Base-by-base conservation (phyloP, 2,329 filamentous ascomycete species). In the Achaetomium macrosporum region DNA sequence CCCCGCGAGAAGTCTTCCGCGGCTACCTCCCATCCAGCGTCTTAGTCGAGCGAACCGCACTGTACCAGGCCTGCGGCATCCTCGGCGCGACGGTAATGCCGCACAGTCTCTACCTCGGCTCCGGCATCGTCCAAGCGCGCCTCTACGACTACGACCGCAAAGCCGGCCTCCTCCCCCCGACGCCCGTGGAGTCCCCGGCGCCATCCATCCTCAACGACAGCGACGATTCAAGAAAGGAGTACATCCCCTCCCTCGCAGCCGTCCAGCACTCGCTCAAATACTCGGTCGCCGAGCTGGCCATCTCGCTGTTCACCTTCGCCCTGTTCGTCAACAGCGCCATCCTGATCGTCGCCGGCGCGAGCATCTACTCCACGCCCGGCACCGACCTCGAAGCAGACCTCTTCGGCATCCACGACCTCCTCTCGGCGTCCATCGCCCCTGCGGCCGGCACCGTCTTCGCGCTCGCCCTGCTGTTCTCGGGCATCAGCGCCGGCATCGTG, bases 301-400 rank as follows among this genome's bases (percentile, higher is more conserved):
- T 90, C 13, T 87, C 85, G 0, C 82, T 93, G 35, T 89, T 90
- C 66, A 89, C 87, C 0, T 91, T 92, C 66, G 88, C 88, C 0
- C 77, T 93, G 3, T 93, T 93, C 63, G 86, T 92, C 63, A 93
- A 93, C 72, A 87, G 82, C 50, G 79, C 88, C 35, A 92, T 93
- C 62, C 76, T 93, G 13, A 90, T 93, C 61, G 84, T 90, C 12
- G 85, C 90, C 0, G 90, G 90, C 20, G 83, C 88, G 0, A 85
- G 87, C 0, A 77, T 95, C 0, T 90, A 85, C 65, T 69, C 3
- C n/a, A 29, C 29, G 11, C 12, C 25, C 16, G 4, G n/a, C 39
- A 65, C 76, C 0, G 76, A 79, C 2, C 71, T 76, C 7, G 74
- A 82, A 42, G 88, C 88, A 85, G 60, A 93, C 64, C 84, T 96